Evolutionary conservation across 805 yeast genomes (phyloP).

Genomic region (Kregervanrija pseudodelftensis): DNA sequence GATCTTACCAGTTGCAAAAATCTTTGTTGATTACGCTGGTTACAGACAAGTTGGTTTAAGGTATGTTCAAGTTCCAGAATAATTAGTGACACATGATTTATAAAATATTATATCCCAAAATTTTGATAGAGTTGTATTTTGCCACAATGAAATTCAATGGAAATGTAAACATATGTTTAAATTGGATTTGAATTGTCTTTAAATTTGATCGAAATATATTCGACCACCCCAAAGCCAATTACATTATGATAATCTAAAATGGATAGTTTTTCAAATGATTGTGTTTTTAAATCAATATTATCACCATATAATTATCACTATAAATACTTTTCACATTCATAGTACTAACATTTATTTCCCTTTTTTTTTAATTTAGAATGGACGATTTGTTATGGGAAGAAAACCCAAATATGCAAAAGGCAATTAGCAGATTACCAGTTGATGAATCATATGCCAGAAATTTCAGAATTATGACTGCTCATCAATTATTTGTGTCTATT

Average conservation of each 20-base stretch:
- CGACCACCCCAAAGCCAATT: too few species aligned
- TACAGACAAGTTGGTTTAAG: constrained; percentile 92
- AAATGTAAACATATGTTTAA: too few species aligned
- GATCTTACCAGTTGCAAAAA: constrained; percentile 72
- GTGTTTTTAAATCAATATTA: too few species aligned
- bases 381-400: constrained; percentile 89
- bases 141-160: too few species aligned
- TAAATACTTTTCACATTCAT: neutral
- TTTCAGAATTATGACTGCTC: constrained; percentile 87
- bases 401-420: constrained; percentile 78
- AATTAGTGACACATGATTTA: too few species aligned
- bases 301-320: too few species aligned
- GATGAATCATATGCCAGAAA: constrained; percentile 84
- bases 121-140: too few species aligned
- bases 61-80: constrained; percentile 18
- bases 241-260: too few species aligned
- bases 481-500: constrained; percentile 78
- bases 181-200: too few species aligned
- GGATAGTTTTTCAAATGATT: too few species aligned
- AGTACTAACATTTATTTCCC: neutral
- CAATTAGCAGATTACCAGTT: constrained; percentile 79
- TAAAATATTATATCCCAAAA: too few species aligned
- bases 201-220: too few species aligned
- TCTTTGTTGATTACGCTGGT: constrained; percentile 70
- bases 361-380: constrained; percentile 35